Base-by-base conservation (phyloP, 1,284 basidiomycete genomes). In the Malassezia caprae region DNA sequence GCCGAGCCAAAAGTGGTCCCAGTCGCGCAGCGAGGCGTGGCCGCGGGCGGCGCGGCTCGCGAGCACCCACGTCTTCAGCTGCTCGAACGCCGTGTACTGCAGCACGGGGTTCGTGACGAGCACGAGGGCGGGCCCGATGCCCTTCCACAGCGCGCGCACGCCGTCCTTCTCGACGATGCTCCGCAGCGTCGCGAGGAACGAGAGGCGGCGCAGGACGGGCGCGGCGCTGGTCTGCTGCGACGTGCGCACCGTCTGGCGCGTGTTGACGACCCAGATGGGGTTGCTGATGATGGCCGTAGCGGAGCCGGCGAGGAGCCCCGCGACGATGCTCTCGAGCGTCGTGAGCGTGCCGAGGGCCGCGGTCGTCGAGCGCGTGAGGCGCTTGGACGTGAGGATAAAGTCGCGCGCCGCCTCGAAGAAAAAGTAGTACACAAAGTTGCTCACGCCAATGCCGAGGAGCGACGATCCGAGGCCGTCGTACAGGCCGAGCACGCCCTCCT, bases 41-140 rank as follows among this genome's bases (percentile, higher is more conserved):
- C 56, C 54, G 32, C 52, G 51, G 12, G 63, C 58, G n/a, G 23
- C 12, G 27, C 70, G 61, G 42, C 58, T 57, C 27, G 65, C 65
- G 53, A 74, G 62, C 1, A 72, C 54, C 60, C 63, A 62, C 47
- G 68, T 68, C 64, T 73, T 72, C 44, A 73, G 56, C 55, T 72
- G 70, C 56, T 74, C 72, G 42, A 72, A 74, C 8, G 63, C 70
- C 3, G 72, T 74, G 62, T 74, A 74, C 62, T 82, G 81, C 39
- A 98, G 80, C 31, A 99, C 87, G 8, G 94, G 94, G 76, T 99
- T 99, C 68, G 90, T 82, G 65, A 96, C 91, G 41, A 98, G 80
- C 31, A 91, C 81, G 48, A 98, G 79, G 15, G 93, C 91, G 2
- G 94, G 91, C 0, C 90, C 90, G 37, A 99, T 82, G n/a, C 94